phyloP scores from a whole-genome alignment of 2,329 filamentous ascomycete genomes.

The Ascochyta viciae-villosae region DNA sequence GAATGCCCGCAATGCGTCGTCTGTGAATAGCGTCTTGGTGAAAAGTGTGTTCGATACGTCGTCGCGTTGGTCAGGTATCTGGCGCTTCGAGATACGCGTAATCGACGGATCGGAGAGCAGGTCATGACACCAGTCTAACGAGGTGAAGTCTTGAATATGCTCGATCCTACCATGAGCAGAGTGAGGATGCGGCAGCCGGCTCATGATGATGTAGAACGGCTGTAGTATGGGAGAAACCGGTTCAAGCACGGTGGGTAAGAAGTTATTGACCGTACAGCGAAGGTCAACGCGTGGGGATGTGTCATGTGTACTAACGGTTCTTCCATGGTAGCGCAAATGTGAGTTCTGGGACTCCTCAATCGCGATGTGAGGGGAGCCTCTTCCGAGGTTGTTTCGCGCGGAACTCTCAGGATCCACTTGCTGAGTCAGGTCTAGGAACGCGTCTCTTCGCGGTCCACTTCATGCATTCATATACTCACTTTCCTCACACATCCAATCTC shows the following conservation, averaged over 20 bases:
- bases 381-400: slow-evolving; percentile 16
- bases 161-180: slow-evolving; percentile 21
- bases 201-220: not conserved
- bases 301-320: not conserved
- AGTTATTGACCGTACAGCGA: no score
- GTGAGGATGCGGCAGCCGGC: slow-evolving; percentile 10
- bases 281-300: no score
- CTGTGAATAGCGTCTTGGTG: slow-evolving; percentile 32
- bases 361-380: not conserved
- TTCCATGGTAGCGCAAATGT: not conserved
- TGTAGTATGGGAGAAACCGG: not conserved
- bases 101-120: slow-evolving; percentile 35
- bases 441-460: not conserved
- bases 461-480: not conserved
- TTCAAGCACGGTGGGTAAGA: no score
- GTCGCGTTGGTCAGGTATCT: slow-evolving; percentile 3
- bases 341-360: slow-evolving; percentile 12
- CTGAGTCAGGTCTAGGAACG: slow-evolving; percentile 14
- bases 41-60: slow-evolving; percentile 32
- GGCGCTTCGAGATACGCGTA: slow-evolving; percentile 27
- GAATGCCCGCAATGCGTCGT: slow-evolving; percentile 33
- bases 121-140: slow-evolving; percentile 33
- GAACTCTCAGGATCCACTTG: slow-evolving; percentile 2
- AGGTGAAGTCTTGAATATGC: slow-evolving; percentile 36
- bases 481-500: not conserved